Evolutionary conservation across 2,329 filamentous ascomycete species (phyloP), one percentile per base, ranked within the genome.

Genomic region (Botrytis hyacinthi): DNA sequence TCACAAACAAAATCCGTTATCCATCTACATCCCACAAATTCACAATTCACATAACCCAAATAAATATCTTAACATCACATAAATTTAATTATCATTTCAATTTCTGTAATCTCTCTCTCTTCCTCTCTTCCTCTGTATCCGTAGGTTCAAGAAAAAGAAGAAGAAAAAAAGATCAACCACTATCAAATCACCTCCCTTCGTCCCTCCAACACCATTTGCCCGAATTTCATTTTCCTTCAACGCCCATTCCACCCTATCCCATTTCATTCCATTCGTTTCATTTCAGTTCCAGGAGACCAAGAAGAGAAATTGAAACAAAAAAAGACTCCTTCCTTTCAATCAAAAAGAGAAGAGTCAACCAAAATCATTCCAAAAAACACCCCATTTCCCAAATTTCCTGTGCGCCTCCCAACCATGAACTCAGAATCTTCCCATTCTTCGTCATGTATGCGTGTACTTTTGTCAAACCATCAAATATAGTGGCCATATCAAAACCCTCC

Each of bases 361-460:
- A 29, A 29, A 54, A 54, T 6, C 51, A 54, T 54, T 18, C 51
- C 51, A 40, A 61, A 61, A 61, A n/a, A 40, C 26, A n/a, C 35
- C 59, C 22, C 35, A 61, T 40, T n/a, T 37, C 35, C 22, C 59
- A 61, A n/a, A 51, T n/a, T 40, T 6, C 59, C 9, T 2, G n/a
- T 61, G 35, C 59, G 35, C 59, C 35, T 26, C 35, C 59, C 59
- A 61, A 61, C 59, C 59, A 61, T 61, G 35, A 54, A 37, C 35
- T 61, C 22, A n/a, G 59, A 61, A 61, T 51, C 44, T 22, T 32
- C 32, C 18, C 14, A 35, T 46, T 51, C 35, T 22, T 46, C 35
- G 32, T 67, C 63, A 67, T 67, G 63, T 54, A 67, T 67, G 46
- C 46, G 46, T 67, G 26, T 67, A 67, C 65, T 48, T 67, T 67